Evolutionary conservation across 2,329 filamentous ascomycete species (phyloP), one percentile per base, ranked within the genome.

Genomic region (Colletotrichum filicis): DNA sequence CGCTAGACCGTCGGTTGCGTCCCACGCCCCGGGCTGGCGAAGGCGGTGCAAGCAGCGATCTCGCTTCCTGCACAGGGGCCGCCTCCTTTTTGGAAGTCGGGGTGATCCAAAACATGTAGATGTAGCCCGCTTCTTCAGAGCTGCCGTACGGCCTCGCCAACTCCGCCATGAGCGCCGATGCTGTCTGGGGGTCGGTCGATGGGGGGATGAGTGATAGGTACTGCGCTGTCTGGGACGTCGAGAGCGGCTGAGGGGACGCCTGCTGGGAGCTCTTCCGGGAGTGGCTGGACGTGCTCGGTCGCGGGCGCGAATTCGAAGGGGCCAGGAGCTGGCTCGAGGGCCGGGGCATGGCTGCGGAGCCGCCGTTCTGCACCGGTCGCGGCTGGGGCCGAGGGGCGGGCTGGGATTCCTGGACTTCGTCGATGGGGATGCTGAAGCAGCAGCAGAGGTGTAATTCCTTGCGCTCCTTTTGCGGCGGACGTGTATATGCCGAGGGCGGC

Each of bases 21-120:
- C 81, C 79, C 14, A 81, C 77, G 60, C 78, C 77, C 64, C 76
- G 67, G 24, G 78, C 82, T 65, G 81, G 82, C 56, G 85, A 79
- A 2, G 87, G 84, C 0, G 91, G 88, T 0, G 86, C 83, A 55
- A 92, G 86, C 61, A 93, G 85, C 12, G 89, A 88, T 9, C 90
- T 86, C 24, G 90, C 89, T 56, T 90, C 85, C 75, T 91, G 92
- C 46, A 86, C 85, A 0, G 92, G 87, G 0, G 90, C 87, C 1
- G 87, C 84, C 0, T 89, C 81, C 0, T 87, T 80, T 8, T 90
- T 83, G 2, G 87, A 88, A 46, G 89, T 86, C 37, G 95, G 92
- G 0, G 95, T 98, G 26, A 98, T 88, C 95, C 96, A 98, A 87
- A 98, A 99, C 82, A 99, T 97, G 87, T 99, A 99, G 76, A 99